Conservation (phyloP, 2,329 filamentous ascomycete species). For the Lecanosticta acicola region DNA sequence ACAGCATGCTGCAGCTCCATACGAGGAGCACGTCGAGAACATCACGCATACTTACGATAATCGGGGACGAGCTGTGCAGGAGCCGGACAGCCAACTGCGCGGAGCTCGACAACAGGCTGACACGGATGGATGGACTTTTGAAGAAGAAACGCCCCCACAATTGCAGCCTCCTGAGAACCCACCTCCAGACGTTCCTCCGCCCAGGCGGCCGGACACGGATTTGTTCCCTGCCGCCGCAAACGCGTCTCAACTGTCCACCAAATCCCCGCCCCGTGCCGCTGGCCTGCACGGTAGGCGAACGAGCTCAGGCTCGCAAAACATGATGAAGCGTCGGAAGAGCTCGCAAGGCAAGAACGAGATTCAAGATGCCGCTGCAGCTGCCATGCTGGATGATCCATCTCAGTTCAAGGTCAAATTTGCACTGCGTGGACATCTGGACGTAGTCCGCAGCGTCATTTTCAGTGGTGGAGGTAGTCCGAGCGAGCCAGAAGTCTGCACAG, state of each 20-base stretch:
- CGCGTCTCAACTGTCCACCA: conserved; percentile 58
- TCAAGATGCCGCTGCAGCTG: conserved; percentile 40
- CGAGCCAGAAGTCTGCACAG: conserved; percentile 94
- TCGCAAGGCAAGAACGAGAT: conserved; percentile 55
- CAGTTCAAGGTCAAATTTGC: conserved; percentile 93
- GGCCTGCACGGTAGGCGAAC: conserved; percentile 70
- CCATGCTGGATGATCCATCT: conserved; percentile 58
- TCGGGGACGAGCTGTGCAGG: conserved; percentile 50
- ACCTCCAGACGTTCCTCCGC: conserved; percentile 45
- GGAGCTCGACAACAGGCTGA: conserved; percentile 30
- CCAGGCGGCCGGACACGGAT: conserved; percentile 75
- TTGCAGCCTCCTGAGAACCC: conserved; percentile 46
- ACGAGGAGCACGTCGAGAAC: conserved; percentile 54
- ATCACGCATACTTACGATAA: conserved; percentile 55
- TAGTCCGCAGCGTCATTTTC: conserved; percentile 91
- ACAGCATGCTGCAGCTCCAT: conserved; percentile 28
- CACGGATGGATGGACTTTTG: conserved; percentile 85
- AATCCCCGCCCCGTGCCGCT: conserved; percentile 66
- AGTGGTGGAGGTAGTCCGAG: conserved; percentile 92
- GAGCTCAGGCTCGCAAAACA: conserved; percentile 54
- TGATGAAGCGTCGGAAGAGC: conserved; percentile 55
- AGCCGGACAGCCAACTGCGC: conserved; percentile 32
- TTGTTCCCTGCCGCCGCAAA: conserved; percentile 71
- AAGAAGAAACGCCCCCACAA: conserved; percentile 59
- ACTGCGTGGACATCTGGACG: conserved; percentile 84